These are phyloP conservation scores for Fragosphaeria purpurea DNA, from an alignment of 2,329 filamentous ascomycete species.

Conservation along the genomic window DNA sequence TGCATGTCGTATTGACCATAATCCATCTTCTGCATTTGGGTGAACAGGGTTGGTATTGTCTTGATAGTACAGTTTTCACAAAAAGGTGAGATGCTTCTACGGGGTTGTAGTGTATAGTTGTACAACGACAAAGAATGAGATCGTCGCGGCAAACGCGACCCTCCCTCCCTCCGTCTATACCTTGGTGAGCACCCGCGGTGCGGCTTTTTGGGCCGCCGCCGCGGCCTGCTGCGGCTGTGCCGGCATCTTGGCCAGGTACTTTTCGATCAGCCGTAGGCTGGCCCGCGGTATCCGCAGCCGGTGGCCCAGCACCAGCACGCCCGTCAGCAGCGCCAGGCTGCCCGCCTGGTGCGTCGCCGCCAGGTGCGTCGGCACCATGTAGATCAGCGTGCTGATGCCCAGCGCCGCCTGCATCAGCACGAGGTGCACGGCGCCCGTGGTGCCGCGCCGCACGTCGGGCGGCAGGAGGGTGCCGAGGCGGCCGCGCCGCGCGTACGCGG, in stretches of 20 bases:
- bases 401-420: constrained; percentile 72
- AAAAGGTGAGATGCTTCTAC: no score
- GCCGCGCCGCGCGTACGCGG: constrained; percentile 66
- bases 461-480: constrained; percentile 50
- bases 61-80: no score
- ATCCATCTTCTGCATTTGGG: no score
- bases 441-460: constrained; percentile 52
- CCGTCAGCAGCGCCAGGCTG: constrained; percentile 72
- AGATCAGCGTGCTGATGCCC: constrained; percentile 84
- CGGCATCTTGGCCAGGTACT: constrained; percentile 23
- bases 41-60: no score
- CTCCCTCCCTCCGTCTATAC: not conserved
- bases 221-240: not conserved
- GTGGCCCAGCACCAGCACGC: constrained; percentile 68
- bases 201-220: no score
- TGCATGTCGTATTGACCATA: no score
- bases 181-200: not conserved
- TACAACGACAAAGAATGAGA: no score
- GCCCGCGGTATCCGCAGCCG: constrained; percentile 64
- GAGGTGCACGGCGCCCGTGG: constrained; percentile 73
- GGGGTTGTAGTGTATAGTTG: no score
- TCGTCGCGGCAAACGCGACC: no score
- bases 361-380: constrained; percentile 81
- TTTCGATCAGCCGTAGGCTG: constrained; percentile 50
- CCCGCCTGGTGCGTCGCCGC: constrained; percentile 92